Evolutionary conservation across 257 asterid species (phyloP).

Genomic region (Eucommia ulmoides): DNA sequence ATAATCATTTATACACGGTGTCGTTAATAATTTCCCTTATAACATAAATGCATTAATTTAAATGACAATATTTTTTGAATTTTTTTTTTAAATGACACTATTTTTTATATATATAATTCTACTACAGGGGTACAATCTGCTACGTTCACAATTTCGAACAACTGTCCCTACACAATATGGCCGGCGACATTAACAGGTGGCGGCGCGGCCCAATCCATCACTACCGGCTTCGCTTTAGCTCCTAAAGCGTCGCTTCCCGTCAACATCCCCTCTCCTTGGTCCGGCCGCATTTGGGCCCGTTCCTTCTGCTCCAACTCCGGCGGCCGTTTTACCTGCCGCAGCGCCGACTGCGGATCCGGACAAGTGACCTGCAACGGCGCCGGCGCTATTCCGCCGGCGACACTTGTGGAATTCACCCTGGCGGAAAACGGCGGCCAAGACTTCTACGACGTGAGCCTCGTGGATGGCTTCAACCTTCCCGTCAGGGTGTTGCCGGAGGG

Average conservation of each 20-base stretch:
- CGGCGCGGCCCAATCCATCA: slow-evolving; percentile 9
- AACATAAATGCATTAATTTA: no score
- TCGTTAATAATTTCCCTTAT: no score
- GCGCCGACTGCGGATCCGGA: background rate
- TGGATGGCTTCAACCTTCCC: slow-evolving; percentile 1
- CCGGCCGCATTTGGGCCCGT: background rate
- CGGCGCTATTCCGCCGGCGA: background rate
- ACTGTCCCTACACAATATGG: slow-evolving; percentile 36
- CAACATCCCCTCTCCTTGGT: background rate
- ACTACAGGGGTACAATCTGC: slow-evolving; percentile 27
- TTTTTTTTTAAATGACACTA: no score
- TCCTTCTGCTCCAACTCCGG: background rate
- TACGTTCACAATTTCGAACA: slow-evolving; percentile 23
- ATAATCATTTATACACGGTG: no score
- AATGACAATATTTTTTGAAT: no score
- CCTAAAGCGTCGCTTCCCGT: slow-evolving; percentile 19
- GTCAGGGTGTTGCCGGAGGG: background rate
- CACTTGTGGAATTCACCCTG: background rate
- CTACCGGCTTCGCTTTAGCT: slow-evolving; percentile 29
- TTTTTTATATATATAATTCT: no score
- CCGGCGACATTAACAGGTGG: slow-evolving; percentile 34
- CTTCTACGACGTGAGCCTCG: background rate
- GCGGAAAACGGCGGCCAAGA: background rate
- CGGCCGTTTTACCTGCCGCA: background rate
- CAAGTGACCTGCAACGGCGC: background rate